Evolutionary conservation across 805 yeast species (phyloP).

Genomic region (Schizosaccharomyces osmophilus): DNA sequence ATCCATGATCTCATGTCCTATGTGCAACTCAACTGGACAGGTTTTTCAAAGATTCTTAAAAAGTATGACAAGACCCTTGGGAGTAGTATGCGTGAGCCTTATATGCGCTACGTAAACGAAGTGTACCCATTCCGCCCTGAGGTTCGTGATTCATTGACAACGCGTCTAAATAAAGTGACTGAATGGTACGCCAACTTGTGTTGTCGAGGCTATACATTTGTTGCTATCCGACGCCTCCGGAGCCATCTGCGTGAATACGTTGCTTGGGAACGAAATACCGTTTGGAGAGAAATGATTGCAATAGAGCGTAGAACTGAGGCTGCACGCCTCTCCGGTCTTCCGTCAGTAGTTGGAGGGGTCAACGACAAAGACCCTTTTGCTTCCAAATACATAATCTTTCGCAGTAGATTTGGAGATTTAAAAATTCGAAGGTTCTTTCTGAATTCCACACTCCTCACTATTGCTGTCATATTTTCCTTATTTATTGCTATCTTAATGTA

Average conservation of each 20-base stretch:
- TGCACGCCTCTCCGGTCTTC: conserved; percentile 16
- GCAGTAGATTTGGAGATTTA: conserved; percentile 6
- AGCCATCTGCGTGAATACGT: conserved; percentile 64
- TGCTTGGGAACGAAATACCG: conserved; percentile 92
- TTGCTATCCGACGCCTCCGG: conserved; percentile 26
- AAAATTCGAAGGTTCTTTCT: conserved; percentile 16
- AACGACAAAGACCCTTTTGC: conserved; percentile 2
- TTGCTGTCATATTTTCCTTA: conserved; percentile 23
- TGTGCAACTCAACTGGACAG: conserved; percentile 64
- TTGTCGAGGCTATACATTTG: conserved; percentile 16
- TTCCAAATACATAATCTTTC: conserved; percentile 1
- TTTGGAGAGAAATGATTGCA: conserved; percentile 91
- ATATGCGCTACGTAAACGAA: conserved; percentile 22
- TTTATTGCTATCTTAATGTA: conserved; percentile 24
- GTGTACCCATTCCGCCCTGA: conserved; percentile 31
- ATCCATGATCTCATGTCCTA: conserved; percentile 64
- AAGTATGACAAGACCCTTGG: conserved; percentile 71
- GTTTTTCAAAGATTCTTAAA: conserved; percentile 71
- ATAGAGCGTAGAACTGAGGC: conserved; percentile 69
- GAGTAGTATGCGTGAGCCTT: conserved; percentile 30
- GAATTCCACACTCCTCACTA: conserved; percentile 20
- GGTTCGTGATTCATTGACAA: conserved; percentile 26
- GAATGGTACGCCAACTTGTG: conserved; percentile 30
- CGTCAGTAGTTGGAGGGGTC: conserved; percentile 5
- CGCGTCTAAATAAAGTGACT: conserved; percentile 28